Evolutionary conservation across 2,329 filamentous ascomycete species (phyloP).

Genomic region (Penicillium capsulatum): DNA sequence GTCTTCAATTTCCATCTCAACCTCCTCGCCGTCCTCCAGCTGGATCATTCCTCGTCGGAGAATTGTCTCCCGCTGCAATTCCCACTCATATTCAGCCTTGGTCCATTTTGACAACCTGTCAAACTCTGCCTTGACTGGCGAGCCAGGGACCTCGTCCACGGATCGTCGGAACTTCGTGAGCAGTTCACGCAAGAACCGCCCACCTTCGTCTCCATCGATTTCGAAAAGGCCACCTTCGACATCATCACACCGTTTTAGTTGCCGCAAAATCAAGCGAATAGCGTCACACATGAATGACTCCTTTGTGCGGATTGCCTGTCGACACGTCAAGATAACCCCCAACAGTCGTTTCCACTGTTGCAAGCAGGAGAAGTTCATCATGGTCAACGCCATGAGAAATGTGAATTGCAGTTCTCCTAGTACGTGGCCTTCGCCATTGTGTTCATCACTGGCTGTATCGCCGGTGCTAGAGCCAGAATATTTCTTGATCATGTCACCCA

Average conservation of each 20-base stretch:
- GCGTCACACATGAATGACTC: constrained; percentile 51
- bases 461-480: constrained; percentile 18
- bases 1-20: constrained; percentile 57
- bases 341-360: constrained; percentile 63
- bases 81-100: constrained; percentile 56
- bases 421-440: constrained; percentile 36
- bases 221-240: constrained; percentile 61
- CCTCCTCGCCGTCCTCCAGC: constrained; percentile 60
- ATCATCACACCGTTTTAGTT: constrained; percentile 55
- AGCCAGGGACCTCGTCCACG: constrained; percentile 46
- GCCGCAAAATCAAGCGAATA: constrained; percentile 48
- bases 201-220: constrained; percentile 50
- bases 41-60: constrained; percentile 56
- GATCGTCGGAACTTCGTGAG: constrained; percentile 51
- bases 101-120: constrained; percentile 26
- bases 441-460: constrained; percentile 29
- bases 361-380: constrained; percentile 63
- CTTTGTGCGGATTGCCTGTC: constrained; percentile 46
- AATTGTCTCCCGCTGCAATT: constrained; percentile 50
- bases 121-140: constrained; percentile 27
- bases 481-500: constrained; percentile 50
- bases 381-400: constrained; percentile 59
- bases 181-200: constrained; percentile 50
- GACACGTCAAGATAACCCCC: constrained; percentile 55
- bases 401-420: constrained; percentile 60